Base-by-base conservation (phyloP, 805 yeast genomes). In the Pichia nakasei region DNA sequence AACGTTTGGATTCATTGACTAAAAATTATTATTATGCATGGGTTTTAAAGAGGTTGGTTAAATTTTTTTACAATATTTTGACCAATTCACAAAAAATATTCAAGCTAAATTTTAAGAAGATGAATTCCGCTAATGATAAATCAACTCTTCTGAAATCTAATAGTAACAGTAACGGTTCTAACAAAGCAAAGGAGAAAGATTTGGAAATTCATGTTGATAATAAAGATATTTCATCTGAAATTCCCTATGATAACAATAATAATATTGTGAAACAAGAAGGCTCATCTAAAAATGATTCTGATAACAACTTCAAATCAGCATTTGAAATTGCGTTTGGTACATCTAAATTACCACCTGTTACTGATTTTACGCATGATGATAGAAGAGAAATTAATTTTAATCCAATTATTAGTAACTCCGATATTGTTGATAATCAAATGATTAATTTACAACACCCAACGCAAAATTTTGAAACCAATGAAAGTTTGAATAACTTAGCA, bases 21-120 rank as follows among this genome's bases (percentile, higher is more conserved):
- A 65, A 62, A 45, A 57, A 59, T 35, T 69, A 69, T 50, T 69
- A 69, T 49, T 69, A 69, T 49, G 72, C 73, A 2, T 69, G 73
- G 73, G 61, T 72, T 46, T 58, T 69, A 42, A 63, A 62, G 44
- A 69, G 68, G 45, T 56, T 68, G 46, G 70, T 66, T 36, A 66
- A 63, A 24, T 66, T 64, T 42, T 64, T 65, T 48, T 63, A 57
- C 48, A 62, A 63, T 38, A 58, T 64, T 18, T 52, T 65, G 44
- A 48, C 58, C 1, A 61, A 64, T 47, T 62, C 68, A 5, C 61
- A 51, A 51, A 63, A 60, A 32, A 49, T 65, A 21, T 64, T 64
- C 49, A 57, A 56, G 41, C 38, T 63, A 24, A 59, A 60, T 41
- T 61, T 60, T 47, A 60, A 56, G 29, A 49, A 49, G 9, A 54